These are phyloP conservation scores for Calonectria crousiana DNA, from an alignment of 2,329 filamentous ascomycete species.

Conservation along the genomic window DNA sequence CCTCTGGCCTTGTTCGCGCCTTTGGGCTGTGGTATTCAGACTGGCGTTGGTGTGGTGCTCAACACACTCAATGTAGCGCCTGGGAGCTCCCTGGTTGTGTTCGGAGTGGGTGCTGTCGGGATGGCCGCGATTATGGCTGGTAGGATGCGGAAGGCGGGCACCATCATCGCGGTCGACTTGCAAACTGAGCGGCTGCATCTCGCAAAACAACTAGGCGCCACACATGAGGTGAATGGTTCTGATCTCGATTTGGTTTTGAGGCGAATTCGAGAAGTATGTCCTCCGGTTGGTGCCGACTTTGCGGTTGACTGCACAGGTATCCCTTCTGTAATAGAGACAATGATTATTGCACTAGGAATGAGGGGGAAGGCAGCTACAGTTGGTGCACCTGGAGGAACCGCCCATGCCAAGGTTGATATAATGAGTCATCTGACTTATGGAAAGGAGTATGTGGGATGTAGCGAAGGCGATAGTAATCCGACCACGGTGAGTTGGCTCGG, in stretches of 20 bases:
- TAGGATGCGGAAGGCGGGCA: too few species aligned
- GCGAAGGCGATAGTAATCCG: slow-evolving; percentile 25
- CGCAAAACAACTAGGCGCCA: slow-evolving; percentile 27
- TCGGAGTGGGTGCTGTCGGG: slow-evolving; percentile 27
- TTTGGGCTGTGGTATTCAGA: slow-evolving; percentile 32
- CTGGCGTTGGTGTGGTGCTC: slow-evolving; percentile 25
- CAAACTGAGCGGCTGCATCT: slow-evolving; percentile 15
- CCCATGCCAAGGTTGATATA: slow-evolving; percentile 21
- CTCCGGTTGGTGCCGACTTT: slow-evolving; percentile 25
- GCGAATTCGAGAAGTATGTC: not conserved
- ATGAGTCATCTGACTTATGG: slow-evolving; percentile 25
- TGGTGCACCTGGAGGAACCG: slow-evolving; percentile 12
- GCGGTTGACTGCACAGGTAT: slow-evolving; percentile 35
- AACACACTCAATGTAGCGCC: slow-evolving; percentile 26
- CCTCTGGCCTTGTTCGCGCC: slow-evolving; percentile 24
- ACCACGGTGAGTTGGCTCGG: not conserved
- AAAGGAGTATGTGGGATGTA: slow-evolving; percentile 30
- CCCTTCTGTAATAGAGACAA: slow-evolving; percentile 21
- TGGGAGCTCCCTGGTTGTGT: slow-evolving; percentile 23
- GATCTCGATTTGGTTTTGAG: not conserved
- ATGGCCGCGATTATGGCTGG: slow-evolving; percentile 30
- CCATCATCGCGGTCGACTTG: slow-evolving; percentile 29
- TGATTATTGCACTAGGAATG: slow-evolving; percentile 21
- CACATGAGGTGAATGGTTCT: not conserved
- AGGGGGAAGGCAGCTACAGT: slow-evolving; percentile 27